Percentiles rank a stretch among this genome's conserved stretches.
These are phyloP conservation scores for Polychytrium aggregatum DNA, from an alignment of 192 early-diverging fungal genomes.

Conservation along the genomic window DNA sequence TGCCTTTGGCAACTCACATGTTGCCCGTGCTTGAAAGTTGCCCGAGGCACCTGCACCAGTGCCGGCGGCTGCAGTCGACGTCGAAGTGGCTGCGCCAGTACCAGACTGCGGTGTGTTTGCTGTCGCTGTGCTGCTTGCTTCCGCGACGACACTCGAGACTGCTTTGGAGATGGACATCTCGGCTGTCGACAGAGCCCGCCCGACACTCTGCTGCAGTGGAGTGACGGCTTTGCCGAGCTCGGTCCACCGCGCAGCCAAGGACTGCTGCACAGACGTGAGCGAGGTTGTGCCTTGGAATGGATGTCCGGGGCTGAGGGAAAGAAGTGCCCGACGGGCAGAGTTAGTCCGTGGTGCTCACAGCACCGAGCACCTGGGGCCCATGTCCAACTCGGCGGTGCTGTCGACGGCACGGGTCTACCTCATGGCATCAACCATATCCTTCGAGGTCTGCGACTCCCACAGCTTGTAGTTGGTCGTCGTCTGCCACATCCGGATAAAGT, in stretches of 20 bases:
- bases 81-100: too few relatives aligned
- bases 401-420: background rate
- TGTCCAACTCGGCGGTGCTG: background rate
- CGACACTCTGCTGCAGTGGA: conserved; percentile 10
- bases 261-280: conserved; percentile 15
- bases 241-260: conserved; percentile 13
- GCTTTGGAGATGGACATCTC: too few relatives aligned
- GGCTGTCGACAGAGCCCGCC: conserved; percentile 3
- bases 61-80: too few relatives aligned
- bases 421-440: conserved; percentile 1
- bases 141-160: too few relatives aligned
- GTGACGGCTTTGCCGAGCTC: conserved; percentile 15
- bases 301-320: conserved; percentile 19
- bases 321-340: background rate
- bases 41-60: too few relatives aligned
- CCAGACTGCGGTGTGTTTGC: too few relatives aligned
- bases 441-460: conserved; percentile 41
- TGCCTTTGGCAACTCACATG: background rate
- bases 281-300: conserved; percentile 27
- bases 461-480: conserved; percentile 52
- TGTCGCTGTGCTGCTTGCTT: too few relatives aligned
- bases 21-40: background rate
- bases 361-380: background rate
- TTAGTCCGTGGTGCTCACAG: background rate
- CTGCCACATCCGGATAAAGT: conserved; percentile 57